These are phyloP conservation scores for Crithidia thermophila DNA, from an alignment of 208 protist species.

Conservation along the genomic window DNA sequence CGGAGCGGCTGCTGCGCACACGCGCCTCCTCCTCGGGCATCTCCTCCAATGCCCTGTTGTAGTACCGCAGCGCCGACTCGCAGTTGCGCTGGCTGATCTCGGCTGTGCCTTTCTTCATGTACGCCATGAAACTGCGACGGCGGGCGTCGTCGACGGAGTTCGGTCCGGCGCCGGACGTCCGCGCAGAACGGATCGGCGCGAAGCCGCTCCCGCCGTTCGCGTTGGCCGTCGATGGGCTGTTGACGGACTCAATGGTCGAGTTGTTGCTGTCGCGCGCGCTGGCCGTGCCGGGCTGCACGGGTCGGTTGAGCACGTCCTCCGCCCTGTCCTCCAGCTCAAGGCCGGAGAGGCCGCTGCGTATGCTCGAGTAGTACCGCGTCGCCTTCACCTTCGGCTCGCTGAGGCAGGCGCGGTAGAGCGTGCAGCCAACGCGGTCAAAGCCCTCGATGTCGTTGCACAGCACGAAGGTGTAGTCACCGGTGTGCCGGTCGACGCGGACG, in stretches of 20 bases:
- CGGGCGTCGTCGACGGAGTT: constrained; percentile 16
- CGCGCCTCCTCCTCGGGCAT: constrained; percentile 63
- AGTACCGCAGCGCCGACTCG: constrained; percentile 62
- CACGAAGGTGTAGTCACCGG: constrained; percentile 88
- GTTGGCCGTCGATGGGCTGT: neutral
- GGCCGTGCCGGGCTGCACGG: constrained; percentile 17
- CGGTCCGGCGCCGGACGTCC: constrained; percentile 1
- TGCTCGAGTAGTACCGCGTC: constrained; percentile 62
- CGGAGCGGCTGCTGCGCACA: constrained; percentile 73
- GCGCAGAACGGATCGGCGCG: neutral
- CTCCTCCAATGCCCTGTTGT: constrained; percentile 65
- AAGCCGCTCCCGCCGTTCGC: neutral
- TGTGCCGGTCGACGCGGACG: constrained; percentile 72
- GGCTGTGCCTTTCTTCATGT: constrained; percentile 67
- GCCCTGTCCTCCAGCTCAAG: constrained; percentile 24
- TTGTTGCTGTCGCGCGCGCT: constrained; percentile 1
- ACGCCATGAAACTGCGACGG: constrained; percentile 42
- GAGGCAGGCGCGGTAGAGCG: constrained; percentile 85
- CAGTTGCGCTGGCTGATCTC: constrained; percentile 61
- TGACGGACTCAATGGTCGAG: neutral
- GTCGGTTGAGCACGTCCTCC: constrained; percentile 28
- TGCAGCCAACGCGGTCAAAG: constrained; percentile 69
- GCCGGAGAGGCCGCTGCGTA: constrained; percentile 28
- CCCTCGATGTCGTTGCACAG: constrained; percentile 55
- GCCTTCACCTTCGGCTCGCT: constrained; percentile 80